phyloP scores from a whole-genome alignment of 352 stramenopile genomes.

The Globisporangium spiculum region DNA sequence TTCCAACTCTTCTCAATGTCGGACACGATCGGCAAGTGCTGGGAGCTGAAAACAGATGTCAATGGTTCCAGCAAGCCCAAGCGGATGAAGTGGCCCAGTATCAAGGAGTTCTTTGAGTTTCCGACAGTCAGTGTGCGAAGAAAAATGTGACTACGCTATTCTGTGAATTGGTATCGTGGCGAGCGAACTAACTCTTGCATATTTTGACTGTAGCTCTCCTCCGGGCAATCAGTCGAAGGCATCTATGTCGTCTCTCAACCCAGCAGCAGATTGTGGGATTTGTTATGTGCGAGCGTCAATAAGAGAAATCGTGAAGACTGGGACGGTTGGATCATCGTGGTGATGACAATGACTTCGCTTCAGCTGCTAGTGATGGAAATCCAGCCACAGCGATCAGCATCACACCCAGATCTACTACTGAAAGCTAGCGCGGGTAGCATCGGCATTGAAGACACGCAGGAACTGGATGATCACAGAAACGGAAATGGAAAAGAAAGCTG shows the following conservation, averaged over 20 bases:
- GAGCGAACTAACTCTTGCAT: background rate
- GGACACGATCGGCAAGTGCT: constrained; percentile 28
- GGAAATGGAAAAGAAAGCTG: background rate
- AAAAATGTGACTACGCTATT: background rate
- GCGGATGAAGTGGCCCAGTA: constrained; percentile 32
- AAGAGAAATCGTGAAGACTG: background rate
- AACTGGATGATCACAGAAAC: no score
- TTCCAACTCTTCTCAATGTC: constrained; percentile 34
- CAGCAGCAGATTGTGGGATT: background rate
- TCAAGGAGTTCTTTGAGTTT: constrained; percentile 41
- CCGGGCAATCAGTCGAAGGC: background rate
- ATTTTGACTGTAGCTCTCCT: background rate
- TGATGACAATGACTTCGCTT: constrained; percentile 7
- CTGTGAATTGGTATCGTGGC: background rate
- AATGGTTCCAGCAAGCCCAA: background rate
- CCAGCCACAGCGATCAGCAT: background rate
- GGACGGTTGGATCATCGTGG: constrained; percentile 4
- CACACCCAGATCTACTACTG: background rate
- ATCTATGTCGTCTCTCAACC: background rate
- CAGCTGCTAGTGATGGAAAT: constrained; percentile 4
- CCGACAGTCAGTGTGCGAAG: constrained; percentile 22
- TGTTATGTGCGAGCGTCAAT: background rate
- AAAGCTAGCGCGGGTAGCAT: background rate
- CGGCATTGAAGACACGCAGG: background rate
- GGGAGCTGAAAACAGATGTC: constrained; percentile 17